These are phyloP conservation scores for Prorocentrum cordatum DNA, from an alignment of 169 alveolate species.

Conservation along the genomic window DNA sequence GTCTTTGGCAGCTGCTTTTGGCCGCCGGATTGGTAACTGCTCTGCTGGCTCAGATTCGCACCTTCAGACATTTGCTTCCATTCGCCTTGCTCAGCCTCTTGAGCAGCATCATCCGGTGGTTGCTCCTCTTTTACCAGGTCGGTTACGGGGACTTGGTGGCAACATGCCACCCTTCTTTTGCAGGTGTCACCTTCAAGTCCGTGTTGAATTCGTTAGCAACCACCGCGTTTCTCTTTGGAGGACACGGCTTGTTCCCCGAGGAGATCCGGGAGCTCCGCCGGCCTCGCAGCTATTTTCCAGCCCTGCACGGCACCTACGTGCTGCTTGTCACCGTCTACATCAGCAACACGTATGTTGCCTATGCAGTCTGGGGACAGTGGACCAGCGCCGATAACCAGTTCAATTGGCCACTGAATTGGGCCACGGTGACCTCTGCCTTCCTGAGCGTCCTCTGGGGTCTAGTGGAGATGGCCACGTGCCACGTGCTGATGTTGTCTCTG, in stretches of 20 bases:
- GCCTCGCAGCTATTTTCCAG: background rate
- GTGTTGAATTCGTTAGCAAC: background rate
- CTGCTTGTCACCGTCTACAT: background rate
- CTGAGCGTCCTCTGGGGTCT: background rate
- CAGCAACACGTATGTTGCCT: background rate
- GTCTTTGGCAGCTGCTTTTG: background rate
- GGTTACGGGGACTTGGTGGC: background rate
- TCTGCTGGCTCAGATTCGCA: background rate
- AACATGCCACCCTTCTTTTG: background rate
- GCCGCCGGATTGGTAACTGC: background rate
- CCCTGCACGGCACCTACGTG: background rate
- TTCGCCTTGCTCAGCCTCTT: background rate
- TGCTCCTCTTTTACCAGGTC: background rate
- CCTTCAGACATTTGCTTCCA: background rate
- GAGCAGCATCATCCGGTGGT: background rate
- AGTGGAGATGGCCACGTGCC: background rate
- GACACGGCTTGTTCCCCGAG: background rate
- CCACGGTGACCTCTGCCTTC: background rate
- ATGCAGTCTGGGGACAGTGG: background rate
- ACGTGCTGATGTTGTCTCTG: background rate
- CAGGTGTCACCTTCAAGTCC: background rate
- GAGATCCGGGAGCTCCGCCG: background rate
- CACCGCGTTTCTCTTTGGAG: background rate
- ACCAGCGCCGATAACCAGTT: background rate
- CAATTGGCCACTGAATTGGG: background rate